Conservation (phyloP, 2,329 filamentous ascomycete genomes). For the Alternaria novae-zelandiae region DNA sequence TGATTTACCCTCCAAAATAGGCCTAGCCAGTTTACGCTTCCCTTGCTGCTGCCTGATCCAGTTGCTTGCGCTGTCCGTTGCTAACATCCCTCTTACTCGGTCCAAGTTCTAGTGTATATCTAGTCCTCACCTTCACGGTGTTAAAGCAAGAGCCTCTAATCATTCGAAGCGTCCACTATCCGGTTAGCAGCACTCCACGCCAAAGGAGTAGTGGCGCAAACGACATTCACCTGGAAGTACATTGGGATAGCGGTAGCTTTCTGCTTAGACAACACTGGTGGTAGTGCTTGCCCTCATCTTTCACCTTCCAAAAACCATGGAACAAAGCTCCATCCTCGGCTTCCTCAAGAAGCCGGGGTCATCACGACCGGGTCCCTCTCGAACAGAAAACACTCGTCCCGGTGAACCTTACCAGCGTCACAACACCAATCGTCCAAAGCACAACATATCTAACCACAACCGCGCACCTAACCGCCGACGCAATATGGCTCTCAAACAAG, state of each 20-base stretch:
- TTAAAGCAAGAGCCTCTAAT: background rate
- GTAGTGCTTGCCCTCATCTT: background rate
- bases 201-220: background rate
- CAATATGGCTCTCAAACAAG: slow-evolving; percentile 29
- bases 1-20: background rate
- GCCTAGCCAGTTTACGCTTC: slow-evolving; percentile 1
- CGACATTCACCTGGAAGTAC: background rate
- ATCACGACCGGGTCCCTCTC: slow-evolving; percentile 5
- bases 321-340: slow-evolving; percentile 30
- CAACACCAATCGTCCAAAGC: slow-evolving; percentile 3
- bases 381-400: slow-evolving; percentile 16
- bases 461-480: slow-evolving; percentile 26
- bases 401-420: slow-evolving; percentile 24
- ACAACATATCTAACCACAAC: background rate
- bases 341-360: slow-evolving; percentile 22
- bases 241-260: background rate
- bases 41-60: slow-evolving; percentile 21
- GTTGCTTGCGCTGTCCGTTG: background rate
- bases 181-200: background rate
- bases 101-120: background rate
- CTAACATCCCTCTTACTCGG: background rate
- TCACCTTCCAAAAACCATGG: slow-evolving; percentile 17
- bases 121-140: background rate
- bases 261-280: background rate
- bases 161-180: background rate